Base-by-base conservation (phyloP, 805 yeast species). In the Brettanomyces naardenensis region DNA sequence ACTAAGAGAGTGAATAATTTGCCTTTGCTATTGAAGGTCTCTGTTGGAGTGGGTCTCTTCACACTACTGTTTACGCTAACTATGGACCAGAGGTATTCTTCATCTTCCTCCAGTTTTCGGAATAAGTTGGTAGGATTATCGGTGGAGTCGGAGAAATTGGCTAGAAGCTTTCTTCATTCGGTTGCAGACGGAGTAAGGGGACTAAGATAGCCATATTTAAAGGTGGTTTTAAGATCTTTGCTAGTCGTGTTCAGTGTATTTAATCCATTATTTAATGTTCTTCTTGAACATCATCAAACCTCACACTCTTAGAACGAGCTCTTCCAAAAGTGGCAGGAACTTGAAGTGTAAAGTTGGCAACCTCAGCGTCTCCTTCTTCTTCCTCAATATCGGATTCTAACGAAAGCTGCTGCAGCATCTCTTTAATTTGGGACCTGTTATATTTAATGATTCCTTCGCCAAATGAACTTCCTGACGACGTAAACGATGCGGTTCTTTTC, bases 391-490 rank as follows among this genome's bases (percentile, higher is more conserved):
- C 46, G 4, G 42, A 40, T 14, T 40, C 40, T 4, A 47, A 21
- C 4, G 56, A 38, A 47, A 56, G 39, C n/a, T 44, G 44, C 28
- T 49, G 44, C 15, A 58, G 36, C 63, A 58, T 58, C 35, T 55
- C 61, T 15, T 59, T 40, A 17, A 58, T 56, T 40, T 58, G 63
- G 22, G 47, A 49, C 23, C 63, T 43, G 37, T 51, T 56, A 39
- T 53, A 58, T 41, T 56, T 58, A 30, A 58, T 55, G 19, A 58
- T 58, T 4, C 63, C 63, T 38, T 58, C 63, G 15, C 63, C 63
- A 40, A 58, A 58, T 11, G 62, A 58, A 14, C 53, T 52, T 20
- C 63, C 63, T 1, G 61, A 54, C 2, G 63, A 58, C n/a, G 63
- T 58, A 30, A 58, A 55, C 4, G 61, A 55, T 1, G 62, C 53